phyloP scores from a whole-genome alignment of 192 early-diverging fungal species.

The Gryganskiella cystojenkinii region DNA sequence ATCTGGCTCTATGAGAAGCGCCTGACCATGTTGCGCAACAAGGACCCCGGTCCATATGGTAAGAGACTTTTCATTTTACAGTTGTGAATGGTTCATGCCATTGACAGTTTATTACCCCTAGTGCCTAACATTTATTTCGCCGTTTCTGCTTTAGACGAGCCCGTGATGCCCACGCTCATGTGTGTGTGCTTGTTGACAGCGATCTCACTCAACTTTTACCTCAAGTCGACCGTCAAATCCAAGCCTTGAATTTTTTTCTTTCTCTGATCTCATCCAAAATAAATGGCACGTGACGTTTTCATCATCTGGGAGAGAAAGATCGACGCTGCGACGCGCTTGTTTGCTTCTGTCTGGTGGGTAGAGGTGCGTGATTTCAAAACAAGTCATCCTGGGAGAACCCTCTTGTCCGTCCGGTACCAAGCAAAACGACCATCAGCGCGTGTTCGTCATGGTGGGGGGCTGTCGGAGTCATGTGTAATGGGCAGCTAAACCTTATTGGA shows the following conservation, averaged over 20 bases:
- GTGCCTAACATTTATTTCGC: not conserved
- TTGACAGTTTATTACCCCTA: not conserved
- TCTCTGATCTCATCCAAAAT: not conserved
- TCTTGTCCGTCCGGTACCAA: too few species aligned
- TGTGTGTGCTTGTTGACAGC: constrained; percentile 71
- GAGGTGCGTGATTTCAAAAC: too few species aligned
- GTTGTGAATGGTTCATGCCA: not conserved
- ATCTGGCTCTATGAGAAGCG: constrained; percentile 78
- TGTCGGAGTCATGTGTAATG: constrained; percentile 3
- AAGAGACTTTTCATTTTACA: not conserved
- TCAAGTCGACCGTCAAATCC: constrained; percentile 55
- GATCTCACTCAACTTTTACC: constrained; percentile 62
- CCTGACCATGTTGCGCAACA: constrained; percentile 69
- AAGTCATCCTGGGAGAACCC: too few species aligned
- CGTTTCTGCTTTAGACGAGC: constrained; percentile 64
- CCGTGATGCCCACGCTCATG: constrained; percentile 75
- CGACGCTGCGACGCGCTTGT: too few species aligned
- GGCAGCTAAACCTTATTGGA: too few species aligned
- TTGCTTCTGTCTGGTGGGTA: too few species aligned
- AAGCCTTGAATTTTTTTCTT: constrained; percentile 29
- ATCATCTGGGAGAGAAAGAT: too few species aligned
- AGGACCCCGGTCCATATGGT: constrained; percentile 67
- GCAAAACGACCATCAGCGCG: too few species aligned
- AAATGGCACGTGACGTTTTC: not conserved
- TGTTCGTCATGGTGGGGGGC: not conserved